Conservation (phyloP, 805 yeast genomes). For the Metschnikowia kofuensis region DNA sequence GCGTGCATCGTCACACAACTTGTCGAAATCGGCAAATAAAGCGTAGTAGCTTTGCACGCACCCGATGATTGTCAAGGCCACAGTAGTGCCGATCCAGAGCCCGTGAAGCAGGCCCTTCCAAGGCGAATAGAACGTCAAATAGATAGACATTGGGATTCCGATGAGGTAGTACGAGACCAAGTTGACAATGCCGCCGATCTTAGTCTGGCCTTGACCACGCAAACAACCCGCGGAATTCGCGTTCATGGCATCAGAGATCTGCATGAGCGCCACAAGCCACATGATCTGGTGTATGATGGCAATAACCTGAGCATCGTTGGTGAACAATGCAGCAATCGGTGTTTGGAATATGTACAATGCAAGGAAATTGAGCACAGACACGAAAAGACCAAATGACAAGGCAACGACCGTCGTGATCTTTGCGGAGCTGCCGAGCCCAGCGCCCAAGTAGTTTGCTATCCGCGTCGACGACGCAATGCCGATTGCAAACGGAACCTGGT, state of each 20-base stretch:
- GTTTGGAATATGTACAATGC: slow-evolving; percentile 30
- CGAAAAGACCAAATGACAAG: slow-evolving; percentile 32
- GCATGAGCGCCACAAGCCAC: slow-evolving; percentile 66
- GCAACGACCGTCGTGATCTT: slow-evolving; percentile 36
- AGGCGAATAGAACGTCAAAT: slow-evolving; percentile 48
- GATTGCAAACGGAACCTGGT: slow-evolving; percentile 57
- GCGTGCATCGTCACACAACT: slow-evolving; percentile 38
- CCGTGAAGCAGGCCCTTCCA: slow-evolving; percentile 53
- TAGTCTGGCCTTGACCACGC: slow-evolving; percentile 75
- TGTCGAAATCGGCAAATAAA: slow-evolving; percentile 39
- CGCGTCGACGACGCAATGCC: slow-evolving; percentile 59
- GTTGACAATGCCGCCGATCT: slow-evolving; percentile 58
- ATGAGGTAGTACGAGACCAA: slow-evolving; percentile 56
- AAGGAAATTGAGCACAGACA: slow-evolving; percentile 33
- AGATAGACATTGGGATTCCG: slow-evolving; percentile 60
- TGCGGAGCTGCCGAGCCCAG: slow-evolving; percentile 37
- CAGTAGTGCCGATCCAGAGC: slow-evolving; percentile 53
- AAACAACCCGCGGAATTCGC: slow-evolving; percentile 74
- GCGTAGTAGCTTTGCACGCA: slow-evolving; percentile 35
- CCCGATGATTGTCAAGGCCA: slow-evolving; percentile 19
- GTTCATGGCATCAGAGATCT: slow-evolving; percentile 64
- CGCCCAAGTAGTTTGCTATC: slow-evolving; percentile 55
- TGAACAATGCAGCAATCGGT: slow-evolving; percentile 46
- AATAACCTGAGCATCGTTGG: slow-evolving; percentile 58
- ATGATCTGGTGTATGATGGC: slow-evolving; percentile 48